Conservation (phyloP, 1,139 yeast genomes). For the Eremothecium cymbalariae region DNA sequence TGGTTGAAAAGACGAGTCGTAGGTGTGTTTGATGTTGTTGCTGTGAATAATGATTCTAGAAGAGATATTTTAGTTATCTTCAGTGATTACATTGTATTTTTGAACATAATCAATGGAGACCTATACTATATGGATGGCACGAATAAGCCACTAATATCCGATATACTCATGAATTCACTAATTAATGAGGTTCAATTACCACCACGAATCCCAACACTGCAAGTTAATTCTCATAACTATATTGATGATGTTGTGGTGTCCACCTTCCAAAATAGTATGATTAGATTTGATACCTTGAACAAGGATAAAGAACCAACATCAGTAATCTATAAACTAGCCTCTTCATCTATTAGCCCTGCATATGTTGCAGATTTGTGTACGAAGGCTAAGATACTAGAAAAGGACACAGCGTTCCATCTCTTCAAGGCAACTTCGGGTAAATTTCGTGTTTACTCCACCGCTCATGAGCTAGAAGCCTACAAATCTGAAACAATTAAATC, state of each 20-base stretch:
- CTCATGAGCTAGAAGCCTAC: constrained; percentile 63
- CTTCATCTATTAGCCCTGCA: constrained; percentile 29
- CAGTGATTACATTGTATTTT: constrained; percentile 66
- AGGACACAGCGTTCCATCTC: constrained; percentile 78
- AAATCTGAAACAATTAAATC: constrained; percentile 50
- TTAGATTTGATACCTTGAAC: constrained; percentile 30
- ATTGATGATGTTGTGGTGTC: constrained; percentile 48
- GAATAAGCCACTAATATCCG: constrained; percentile 59
- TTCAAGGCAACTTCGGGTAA: constrained; percentile 43
- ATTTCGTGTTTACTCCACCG: constrained; percentile 62
- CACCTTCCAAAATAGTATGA: constrained; percentile 35
- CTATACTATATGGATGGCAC: constrained; percentile 26
- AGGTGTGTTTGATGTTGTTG: constrained; percentile 57
- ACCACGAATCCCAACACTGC: constrained; percentile 58
- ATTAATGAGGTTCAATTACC: constrained; percentile 74
- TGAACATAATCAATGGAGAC: constrained; percentile 38
- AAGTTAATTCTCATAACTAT: constrained; percentile 60
- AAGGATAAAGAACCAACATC: constrained; percentile 15
- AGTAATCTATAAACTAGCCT: constrained; percentile 28
- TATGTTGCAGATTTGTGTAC: constrained; percentile 58
- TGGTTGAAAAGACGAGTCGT: constrained; percentile 84
- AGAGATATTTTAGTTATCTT: constrained; percentile 59
- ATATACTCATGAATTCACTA: constrained; percentile 80
- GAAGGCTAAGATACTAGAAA: constrained; percentile 71
- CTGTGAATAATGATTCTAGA: constrained; percentile 34